Evolutionary conservation across 2,329 filamentous ascomycete genomes (phyloP).

Genomic region (Aspergillus proliferans): DNA sequence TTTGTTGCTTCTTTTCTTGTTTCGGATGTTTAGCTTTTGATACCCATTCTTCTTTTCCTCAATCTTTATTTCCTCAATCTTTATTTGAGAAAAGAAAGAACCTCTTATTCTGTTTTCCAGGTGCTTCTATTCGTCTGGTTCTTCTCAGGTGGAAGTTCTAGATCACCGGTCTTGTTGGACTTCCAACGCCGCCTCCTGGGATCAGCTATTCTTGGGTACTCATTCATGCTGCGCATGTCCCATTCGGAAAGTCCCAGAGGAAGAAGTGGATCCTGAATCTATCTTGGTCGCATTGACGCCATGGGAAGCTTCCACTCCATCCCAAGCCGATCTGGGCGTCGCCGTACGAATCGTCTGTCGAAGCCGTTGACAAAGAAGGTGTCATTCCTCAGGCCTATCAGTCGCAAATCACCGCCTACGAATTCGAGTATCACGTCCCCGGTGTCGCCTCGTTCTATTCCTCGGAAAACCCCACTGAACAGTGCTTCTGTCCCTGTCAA

Average conservation of each 20-base stretch:
- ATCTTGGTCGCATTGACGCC: conserved; percentile 10
- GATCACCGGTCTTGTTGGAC: too few relatives aligned
- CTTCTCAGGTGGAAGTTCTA: too few relatives aligned
- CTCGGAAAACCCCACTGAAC: conserved; percentile 34
- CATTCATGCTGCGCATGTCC: too few relatives aligned
- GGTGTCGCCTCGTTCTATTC: conserved; percentile 8
- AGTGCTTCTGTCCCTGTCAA: conserved; percentile 17
- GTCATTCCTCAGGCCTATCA: conserved; percentile 7
- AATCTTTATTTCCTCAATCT: conserved; percentile 1
- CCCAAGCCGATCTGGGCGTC: conserved; percentile 25
- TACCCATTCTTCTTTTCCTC: conserved; percentile 2
- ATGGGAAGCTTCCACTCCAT: conserved; percentile 35
- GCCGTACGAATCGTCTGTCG: conserved; percentile 31
- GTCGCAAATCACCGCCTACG: conserved; percentile 10
- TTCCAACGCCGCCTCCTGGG: background rate
- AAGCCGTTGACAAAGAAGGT: conserved; percentile 28
- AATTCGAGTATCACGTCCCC: conserved; percentile 5
- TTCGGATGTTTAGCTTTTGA: background rate
- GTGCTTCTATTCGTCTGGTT: background rate
- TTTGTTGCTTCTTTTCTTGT: conserved; percentile 6
- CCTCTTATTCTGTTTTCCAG: background rate
- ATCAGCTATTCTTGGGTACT: background rate
- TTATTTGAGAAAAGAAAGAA: too few relatives aligned
- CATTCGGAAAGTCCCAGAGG: too few relatives aligned
- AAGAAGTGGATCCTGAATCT: background rate